Evolutionary conservation across 2,329 filamentous ascomycete species (phyloP), one percentile per base, ranked within the genome.

Genomic region (Fusarium nurragi): DNA sequence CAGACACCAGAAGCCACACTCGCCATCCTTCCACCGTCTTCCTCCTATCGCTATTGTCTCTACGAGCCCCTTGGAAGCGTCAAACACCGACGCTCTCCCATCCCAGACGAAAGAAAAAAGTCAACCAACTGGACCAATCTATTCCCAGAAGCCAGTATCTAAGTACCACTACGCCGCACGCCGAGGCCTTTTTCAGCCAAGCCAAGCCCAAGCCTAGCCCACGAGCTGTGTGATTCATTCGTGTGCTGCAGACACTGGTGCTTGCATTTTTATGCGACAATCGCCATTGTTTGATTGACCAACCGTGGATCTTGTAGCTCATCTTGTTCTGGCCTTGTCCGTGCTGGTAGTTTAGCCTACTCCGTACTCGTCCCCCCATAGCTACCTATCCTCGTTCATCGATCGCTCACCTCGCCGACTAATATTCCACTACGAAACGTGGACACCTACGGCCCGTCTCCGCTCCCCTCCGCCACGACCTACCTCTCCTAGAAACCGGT

Each of bases 191-290:
- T 62, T 57, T 63, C 59, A 62, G 58, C 63, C 63, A 47, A 55
- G 59, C 51, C 45, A 43, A 66, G 48, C 19, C 43, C 55, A 62
- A 54, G 49, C 60, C 52, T 36, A 51, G 43, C 34, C 62, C 48
- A 54, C 60, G 38, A 43, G 19, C 34, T 62, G 57, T 69, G 51
- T 64, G 63, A 71, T 71, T 71, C 60, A 68, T 60, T 46, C 52
- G 19, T 55, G 58, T 66, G 59, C 59, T 67, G 59, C 60, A 65
- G 54, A 45, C 22, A 72, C 32, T 11, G 71, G 69, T 75, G 71
- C 70, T 73, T 73, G 70, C 70, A 64, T 59, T 56, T 74, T 69
- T 68, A 75, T 73, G 73, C 73, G 72, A 75, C 64, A 73, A 64
- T 69, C 65, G 65, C 71, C 62, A 40, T 69, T 67, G 60, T 72